phyloP scores from a whole-genome alignment of 768 basidiomycete genomes.

The Boletales sp. region DNA sequence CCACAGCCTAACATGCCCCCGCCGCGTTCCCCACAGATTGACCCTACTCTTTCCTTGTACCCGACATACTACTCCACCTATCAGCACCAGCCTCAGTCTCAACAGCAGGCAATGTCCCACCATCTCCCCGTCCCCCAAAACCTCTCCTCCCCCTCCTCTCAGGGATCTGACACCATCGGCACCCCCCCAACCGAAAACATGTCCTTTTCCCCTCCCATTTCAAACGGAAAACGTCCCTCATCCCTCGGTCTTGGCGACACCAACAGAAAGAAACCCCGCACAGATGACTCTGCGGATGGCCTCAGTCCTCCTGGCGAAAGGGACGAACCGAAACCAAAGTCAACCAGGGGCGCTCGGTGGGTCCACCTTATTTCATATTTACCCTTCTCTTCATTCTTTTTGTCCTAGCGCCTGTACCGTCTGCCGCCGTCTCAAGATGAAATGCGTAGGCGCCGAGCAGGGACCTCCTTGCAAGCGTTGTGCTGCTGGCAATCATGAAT shows the following conservation, averaged over 20 bases:
- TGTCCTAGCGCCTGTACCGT: slow-evolving; percentile 78
- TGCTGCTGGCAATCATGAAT: slow-evolving; percentile 74
- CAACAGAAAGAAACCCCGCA: slow-evolving; percentile 55
- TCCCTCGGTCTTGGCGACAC: slow-evolving; percentile 41
- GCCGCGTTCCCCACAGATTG: slow-evolving; percentile 62
- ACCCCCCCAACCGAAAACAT: slow-evolving; percentile 67
- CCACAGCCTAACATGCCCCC: slow-evolving; percentile 37
- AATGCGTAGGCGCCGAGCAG: slow-evolving; percentile 86
- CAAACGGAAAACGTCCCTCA: slow-evolving; percentile 66
- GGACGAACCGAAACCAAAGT: slow-evolving; percentile 73
- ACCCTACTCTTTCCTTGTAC: slow-evolving; percentile 68
- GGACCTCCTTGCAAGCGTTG: slow-evolving; percentile 93
- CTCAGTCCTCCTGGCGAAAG: slow-evolving; percentile 54
- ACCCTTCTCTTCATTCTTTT: slow-evolving; percentile 9
- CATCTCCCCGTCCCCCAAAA: slow-evolving; percentile 55
- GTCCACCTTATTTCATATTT: slow-evolving; percentile 14
- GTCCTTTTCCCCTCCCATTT: slow-evolving; percentile 47
- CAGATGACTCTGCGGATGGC: slow-evolving; percentile 48
- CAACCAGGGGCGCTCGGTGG: slow-evolving; percentile 82
- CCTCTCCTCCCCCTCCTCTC: slow-evolving; percentile 77
- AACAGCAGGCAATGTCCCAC: slow-evolving; percentile 47
- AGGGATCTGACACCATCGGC: slow-evolving; percentile 72
- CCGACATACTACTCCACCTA: slow-evolving; percentile 55
- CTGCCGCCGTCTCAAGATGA: slow-evolving; percentile 91
- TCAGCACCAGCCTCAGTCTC: slow-evolving; percentile 44